Base-by-base conservation (phyloP, 2,329 filamentous ascomycete genomes). In the Rasamsonia emersonii region DNA sequence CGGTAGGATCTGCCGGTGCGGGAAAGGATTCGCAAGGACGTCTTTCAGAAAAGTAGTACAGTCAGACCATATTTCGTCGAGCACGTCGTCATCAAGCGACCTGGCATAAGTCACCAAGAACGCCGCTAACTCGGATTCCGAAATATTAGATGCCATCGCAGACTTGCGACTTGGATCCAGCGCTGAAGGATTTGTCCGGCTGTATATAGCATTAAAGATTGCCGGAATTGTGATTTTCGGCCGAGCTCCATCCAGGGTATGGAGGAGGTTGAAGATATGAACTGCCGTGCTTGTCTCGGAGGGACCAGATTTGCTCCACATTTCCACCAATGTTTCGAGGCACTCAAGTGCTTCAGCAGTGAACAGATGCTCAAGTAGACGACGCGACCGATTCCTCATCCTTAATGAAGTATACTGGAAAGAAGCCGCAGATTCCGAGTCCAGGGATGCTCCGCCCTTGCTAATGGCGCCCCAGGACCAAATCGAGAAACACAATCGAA, bases 41-140 rank as follows among this genome's bases (percentile, higher is more conserved):
- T 98, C 93, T 41, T 79, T 82, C 38, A 96, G 59, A 56, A 98
- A 98, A 0, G 81, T 75, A 49, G 88, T 86, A 55, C 89, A 98
- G 53, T 98, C 89, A 24, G 79, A 72, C 91, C 91, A 98, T 29
- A 98, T 94, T 59, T 98, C 91, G 49, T 98, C 91, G 73, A 95
- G 89, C 10, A 91, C 83, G 63, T 98, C 91, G 49, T 98, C 91
- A 50, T 98, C 91, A 9, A 96, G 68, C 0, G 88, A 91, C 18
- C 75, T 75, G 1, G 86, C 81, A 56, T 98, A 98, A 40, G 91
- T 83, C 5, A 94, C 83, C 26, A 96, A 61, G 55, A 98, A 98
- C 6, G 82, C 75, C 6, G 89, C 84, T 8, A 98, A 67, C 49
- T 95, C 88, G 1, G 76, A 74, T 48, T 95, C 86, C 33, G 78